Percentiles rank a stretch among this genome's conserved stretches.
These are phyloP conservation scores for Solanum phureja DNA, from an alignment of 257 asterid species.

Conservation along the genomic window DNA sequence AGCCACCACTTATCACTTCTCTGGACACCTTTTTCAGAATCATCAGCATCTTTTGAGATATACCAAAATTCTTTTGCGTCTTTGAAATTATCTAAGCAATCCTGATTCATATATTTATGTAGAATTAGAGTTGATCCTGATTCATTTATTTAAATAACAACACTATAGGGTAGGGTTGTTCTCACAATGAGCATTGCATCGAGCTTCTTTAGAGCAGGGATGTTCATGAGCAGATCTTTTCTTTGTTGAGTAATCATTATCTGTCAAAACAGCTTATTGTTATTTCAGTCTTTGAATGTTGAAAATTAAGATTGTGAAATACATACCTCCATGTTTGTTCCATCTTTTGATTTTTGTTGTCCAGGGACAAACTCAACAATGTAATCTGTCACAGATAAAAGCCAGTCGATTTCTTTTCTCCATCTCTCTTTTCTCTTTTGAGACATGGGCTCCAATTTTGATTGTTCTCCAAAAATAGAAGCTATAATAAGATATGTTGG, in stretches of 20 bases:
- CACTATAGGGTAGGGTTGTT: neutral
- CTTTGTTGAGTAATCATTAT: conserved; percentile 78
- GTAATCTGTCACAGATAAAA: conserved; percentile 51
- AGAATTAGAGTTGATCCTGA: neutral
- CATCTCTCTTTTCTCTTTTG: conserved; percentile 51
- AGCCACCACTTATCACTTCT: conserved; percentile 82
- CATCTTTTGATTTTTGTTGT: conserved; percentile 49
- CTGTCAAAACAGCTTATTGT: conserved; percentile 12
- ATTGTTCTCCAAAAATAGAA: conserved; percentile 59
- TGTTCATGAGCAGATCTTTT: conserved; percentile 48
- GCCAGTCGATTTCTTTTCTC: conserved; percentile 67
- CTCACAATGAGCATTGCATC: conserved; percentile 73
- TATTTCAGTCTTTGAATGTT: neutral
- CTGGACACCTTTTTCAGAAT: conserved; percentile 56
- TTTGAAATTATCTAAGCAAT: conserved; percentile 47
- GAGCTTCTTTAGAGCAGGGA: conserved; percentile 82
- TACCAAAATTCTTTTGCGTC: conserved; percentile 63
- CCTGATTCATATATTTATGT: conserved; percentile 21
- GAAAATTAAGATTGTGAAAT: neutral
- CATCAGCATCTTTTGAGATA: conserved; percentile 53
- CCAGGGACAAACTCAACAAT: conserved; percentile 46
- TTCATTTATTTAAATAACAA: neutral
- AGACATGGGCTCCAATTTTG: conserved; percentile 52
- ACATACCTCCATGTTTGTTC: conserved; percentile 45
- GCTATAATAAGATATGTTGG: conserved; percentile 20